Conservation (phyloP, 2,329 filamentous ascomycete genomes). For the Colletotrichum nymphaeae region DNA sequence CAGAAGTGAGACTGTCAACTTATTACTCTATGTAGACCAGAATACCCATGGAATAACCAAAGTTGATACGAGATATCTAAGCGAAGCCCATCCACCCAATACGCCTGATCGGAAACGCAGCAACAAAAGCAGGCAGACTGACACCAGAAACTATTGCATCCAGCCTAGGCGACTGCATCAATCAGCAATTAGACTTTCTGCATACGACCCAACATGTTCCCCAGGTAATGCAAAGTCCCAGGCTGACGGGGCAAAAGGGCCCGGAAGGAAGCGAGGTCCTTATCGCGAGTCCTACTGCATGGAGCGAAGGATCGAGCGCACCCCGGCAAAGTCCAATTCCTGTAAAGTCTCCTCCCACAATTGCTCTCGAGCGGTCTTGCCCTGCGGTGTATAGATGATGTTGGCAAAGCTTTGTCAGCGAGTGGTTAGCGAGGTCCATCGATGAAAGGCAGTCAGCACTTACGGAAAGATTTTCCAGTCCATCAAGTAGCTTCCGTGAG, state of each 20-base stretch:
- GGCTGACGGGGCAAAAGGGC: not conserved
- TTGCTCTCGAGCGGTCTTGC: slow-evolving; percentile 5
- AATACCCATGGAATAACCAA: not conserved
- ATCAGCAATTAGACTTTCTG: not conserved
- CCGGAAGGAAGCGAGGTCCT: not conserved
- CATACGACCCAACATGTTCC: slow-evolving; percentile 1
- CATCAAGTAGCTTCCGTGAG: slow-evolving; percentile 60
- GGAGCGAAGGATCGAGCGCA: slow-evolving; percentile 30
- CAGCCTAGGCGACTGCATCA: not conserved
- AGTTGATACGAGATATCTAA: not conserved
- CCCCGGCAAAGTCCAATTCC: slow-evolving; percentile 37
- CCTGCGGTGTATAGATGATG: slow-evolving; percentile 32
- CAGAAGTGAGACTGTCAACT: not conserved
- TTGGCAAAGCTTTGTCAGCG: slow-evolving; percentile 41
- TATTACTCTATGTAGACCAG: not conserved
- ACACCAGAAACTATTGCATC: not conserved
- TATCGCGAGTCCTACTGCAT: slow-evolving; percentile 5
- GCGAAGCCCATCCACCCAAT: not conserved
- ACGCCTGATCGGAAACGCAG: not conserved
- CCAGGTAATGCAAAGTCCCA: not conserved
- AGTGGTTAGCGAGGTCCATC: not conserved
- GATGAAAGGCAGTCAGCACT: slow-evolving; percentile 39
- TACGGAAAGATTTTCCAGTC: slow-evolving; percentile 58
- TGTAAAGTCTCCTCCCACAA: slow-evolving; percentile 37
- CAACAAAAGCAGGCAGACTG: not conserved